Base-by-base conservation (phyloP, 2,329 filamentous ascomycete species). In the Hortaea werneckii region DNA sequence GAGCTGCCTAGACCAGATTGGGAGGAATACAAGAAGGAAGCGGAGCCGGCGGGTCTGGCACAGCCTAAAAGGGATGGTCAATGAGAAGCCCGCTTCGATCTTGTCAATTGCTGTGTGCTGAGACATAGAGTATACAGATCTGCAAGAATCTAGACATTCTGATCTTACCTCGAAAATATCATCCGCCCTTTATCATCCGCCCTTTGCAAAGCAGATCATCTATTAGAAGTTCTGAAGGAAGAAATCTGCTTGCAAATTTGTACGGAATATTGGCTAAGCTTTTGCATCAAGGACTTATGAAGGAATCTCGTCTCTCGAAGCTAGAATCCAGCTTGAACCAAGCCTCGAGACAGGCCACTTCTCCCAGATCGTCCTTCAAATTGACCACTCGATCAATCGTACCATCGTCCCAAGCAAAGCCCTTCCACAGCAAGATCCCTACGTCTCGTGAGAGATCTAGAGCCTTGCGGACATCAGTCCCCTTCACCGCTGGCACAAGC, bases 1-100 rank as follows among this genome's bases (percentile, higher is more conserved):
- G 88, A 95, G 70, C 65, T 95, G 26, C 78, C 75, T 5, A 71
- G 84, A 37, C 80, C 72, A 5, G 66, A 71, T 12, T 74, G 66
- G 54, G 62, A 66, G 6, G 67, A 72, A 47, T 66, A 73, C 40
- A 68, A 69, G 50, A 65, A 71, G 29, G 77, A 81, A 47, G 77
- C 74, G 34, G 73, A 79, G 54, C 52, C 58, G 10, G 51, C 54
- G 8, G 77, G 77, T 58, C 61, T 85, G 41, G 71, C 73, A 51
- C 73, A 73, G 62, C 65, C 69, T 27, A 68, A 70, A 54, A 56
- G 57, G 30, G 62, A 62, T 50, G 66, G 63, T 5, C 67, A 72
- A 50, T 72, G 47, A 46, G 12, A 20, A 20, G 20, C 20, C 20
- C 20, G 20, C 20, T 20, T 20, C 20, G 20, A 12, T 28, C 20